Percentiles rank a stretch among this genome's conserved stretches.
Evolutionary conservation across 1,139 yeast genomes (phyloP).

Genomic region (Insectozyma bohioensis): DNA sequence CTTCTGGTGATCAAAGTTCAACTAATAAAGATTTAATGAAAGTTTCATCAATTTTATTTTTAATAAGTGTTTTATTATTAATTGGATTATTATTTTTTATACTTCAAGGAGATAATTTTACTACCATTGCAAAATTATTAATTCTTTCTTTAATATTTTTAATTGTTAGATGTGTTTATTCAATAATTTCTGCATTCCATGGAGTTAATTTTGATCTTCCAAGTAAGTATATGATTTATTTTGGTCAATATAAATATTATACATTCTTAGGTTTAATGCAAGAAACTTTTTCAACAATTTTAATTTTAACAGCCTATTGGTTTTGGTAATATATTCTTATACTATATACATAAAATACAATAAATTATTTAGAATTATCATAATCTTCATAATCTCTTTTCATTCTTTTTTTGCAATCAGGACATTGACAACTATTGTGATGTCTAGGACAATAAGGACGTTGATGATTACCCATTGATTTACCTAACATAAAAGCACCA

Average conservation of each 20-base stretch:
- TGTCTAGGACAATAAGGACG: conserved; percentile 3
- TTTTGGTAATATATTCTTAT: conserved; percentile 8
- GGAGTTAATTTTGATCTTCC: conserved; percentile 11
- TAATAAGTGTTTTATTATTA: conserved; percentile 10
- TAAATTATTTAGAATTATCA: too few relatives aligned
- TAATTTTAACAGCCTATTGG: conserved; percentile 9
- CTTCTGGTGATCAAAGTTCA: conserved; percentile 4
- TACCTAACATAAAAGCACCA: conserved; percentile 10
- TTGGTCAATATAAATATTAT: conserved; percentile 14
- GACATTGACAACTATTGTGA: conserved; percentile 9
- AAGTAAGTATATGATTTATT: conserved; percentile 13
- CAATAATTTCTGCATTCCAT: conserved; percentile 13
- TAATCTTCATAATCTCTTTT: too few relatives aligned
- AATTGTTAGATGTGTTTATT: conserved; percentile 13
- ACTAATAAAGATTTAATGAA: conserved; percentile 7
- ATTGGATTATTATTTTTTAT: conserved; percentile 8
- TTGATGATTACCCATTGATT: conserved; percentile 2
- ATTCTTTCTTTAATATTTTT: conserved; percentile 10
- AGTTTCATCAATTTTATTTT: conserved; percentile 12
- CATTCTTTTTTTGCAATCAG: too few relatives aligned
- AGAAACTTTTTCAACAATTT: conserved; percentile 9
- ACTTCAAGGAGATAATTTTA: conserved; percentile 1
- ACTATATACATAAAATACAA: too few relatives aligned
- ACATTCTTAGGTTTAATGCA: conserved; percentile 12
- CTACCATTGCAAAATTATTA: conserved; percentile 8